Evolutionary conservation across 306 rosid species (phyloP), one percentile per base, ranked within the genome.

Genomic region (Calophaca sinica): DNA sequence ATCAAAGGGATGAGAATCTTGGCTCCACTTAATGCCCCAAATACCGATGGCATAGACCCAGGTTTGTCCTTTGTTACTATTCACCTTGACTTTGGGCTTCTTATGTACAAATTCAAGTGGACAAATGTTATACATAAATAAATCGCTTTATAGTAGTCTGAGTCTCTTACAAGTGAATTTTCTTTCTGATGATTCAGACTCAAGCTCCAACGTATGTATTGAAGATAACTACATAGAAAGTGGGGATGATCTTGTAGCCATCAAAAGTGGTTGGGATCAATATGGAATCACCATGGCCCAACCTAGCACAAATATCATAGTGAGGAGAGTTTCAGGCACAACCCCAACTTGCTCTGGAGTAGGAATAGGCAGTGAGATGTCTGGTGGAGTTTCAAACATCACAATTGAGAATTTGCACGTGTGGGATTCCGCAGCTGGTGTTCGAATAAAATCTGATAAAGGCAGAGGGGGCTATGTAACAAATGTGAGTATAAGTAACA

Each of bases 341-440:
- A 96, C 97, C 14, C 98, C 99, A 9, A 96, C 96, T 31, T 92
- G 99, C 77, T 96, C 98, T 10, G 97, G 97, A 57, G 87, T 96
- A 1, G 99, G 98, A 84, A 90, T 96, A 81, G 99, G 99, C 8
- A 94, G 97, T 33, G 99, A 94, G 75, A 94, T 94, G 99, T 92
- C 98, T 3, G 97, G 99, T 44, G 99, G 99, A 68, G 84, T 92
- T 46, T 89, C 96, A 59, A 90, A 96, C 62, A 75, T 92, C 13
- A 86, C 78, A 44, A 85, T 96, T 6, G 92, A 92, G 81, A 73
- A 90, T 86, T 70, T 96, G 86, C 96, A 92, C 69, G 77, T 96
- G 64, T 89, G 98, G 98, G 79, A 96, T 79, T 96, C 93, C 6
- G 97, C 96, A 1, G 96, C 92, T 1, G 97, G 98, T 13, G 81